phyloP scores from a whole-genome alignment of 495 filamentous ascomycete species.

The Neurospora tetraspora region DNA sequence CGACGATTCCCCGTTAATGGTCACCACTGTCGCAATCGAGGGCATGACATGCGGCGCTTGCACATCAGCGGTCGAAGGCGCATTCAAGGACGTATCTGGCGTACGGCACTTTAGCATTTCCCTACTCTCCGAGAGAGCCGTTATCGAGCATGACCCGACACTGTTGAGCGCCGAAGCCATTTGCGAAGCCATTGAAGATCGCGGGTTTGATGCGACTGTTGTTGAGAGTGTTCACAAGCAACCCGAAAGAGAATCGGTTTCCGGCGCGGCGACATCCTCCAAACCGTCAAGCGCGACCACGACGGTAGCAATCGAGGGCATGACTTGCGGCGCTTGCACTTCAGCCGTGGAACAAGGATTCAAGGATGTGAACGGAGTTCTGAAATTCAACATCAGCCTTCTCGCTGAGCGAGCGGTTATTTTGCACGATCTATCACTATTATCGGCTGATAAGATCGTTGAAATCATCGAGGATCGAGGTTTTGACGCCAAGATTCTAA shows the following conservation, averaged over 20 bases:
- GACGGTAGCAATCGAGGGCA: slow-evolving; percentile 84
- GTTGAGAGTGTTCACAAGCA: slow-evolving; percentile 40
- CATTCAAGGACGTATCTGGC: slow-evolving; percentile 67
- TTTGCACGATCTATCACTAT: slow-evolving; percentile 60
- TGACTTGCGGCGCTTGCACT: slow-evolving; percentile 96
- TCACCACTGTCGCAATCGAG: slow-evolving; percentile 76
- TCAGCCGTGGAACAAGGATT: slow-evolving; percentile 80
- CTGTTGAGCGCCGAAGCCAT: slow-evolving; percentile 62
- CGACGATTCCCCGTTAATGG: slow-evolving; percentile 31
- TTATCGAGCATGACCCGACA: slow-evolving; percentile 70
- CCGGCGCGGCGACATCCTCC: slow-evolving; percentile 5
- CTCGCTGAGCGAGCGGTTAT: slow-evolving; percentile 87
- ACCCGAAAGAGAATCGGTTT: slow-evolving; percentile 24
- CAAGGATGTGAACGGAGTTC: slow-evolving; percentile 58
- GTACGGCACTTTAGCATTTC: slow-evolving; percentile 87
- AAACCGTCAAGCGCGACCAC: slow-evolving; percentile 47
- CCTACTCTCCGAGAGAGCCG: slow-evolving; percentile 81
- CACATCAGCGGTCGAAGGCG: slow-evolving; percentile 79
- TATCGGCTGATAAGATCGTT: slow-evolving; percentile 64
- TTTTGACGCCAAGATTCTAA: slow-evolving; percentile 79
- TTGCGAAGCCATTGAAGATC: slow-evolving; percentile 73
- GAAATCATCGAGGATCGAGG: slow-evolving; percentile 87
- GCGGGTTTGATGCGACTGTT: slow-evolving; percentile 84
- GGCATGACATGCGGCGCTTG: slow-evolving; percentile 98
- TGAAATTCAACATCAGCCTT: slow-evolving; percentile 89